These are phyloP conservation scores for Botryotinia globosa DNA, from an alignment of 2,329 filamentous ascomycete genomes.

Conservation along the genomic window DNA sequence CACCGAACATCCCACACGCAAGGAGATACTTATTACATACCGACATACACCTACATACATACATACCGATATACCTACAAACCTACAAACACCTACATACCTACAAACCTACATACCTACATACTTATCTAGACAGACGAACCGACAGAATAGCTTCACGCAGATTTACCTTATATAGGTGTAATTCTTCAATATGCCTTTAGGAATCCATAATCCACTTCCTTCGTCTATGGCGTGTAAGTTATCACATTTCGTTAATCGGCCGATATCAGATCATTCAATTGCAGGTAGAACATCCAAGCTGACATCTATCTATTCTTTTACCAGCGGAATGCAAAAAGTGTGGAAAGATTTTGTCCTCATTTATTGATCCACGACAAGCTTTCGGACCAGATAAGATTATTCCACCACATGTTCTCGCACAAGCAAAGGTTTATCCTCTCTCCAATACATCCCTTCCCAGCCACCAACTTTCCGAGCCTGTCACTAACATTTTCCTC, in stretches of 20 bases:
- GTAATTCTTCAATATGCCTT: constrained; percentile 35
- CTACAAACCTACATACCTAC: not conserved
- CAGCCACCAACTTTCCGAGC: not conserved
- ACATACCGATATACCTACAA: too few relatives aligned
- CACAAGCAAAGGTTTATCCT: constrained; percentile 75
- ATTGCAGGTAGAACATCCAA: not conserved
- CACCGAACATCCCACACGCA: not conserved
- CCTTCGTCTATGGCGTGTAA: constrained; percentile 67
- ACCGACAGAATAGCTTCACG: not conserved
- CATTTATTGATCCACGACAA: constrained; percentile 91
- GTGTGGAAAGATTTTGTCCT: constrained; percentile 90
- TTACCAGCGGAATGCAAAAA: constrained; percentile 89
- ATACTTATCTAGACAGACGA: not conserved
- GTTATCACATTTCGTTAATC: constrained; percentile 38
- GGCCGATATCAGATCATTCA: constrained; percentile 12
- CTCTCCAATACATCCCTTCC: not conserved
- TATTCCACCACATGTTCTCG: constrained; percentile 86
- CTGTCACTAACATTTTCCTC: constrained; percentile 19
- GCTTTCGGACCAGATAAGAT: constrained; percentile 95
- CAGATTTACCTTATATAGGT: not conserved
- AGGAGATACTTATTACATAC: not conserved
- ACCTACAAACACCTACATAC: not conserved
- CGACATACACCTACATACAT: too few relatives aligned
- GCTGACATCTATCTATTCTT: constrained; percentile 20
- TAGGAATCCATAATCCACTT: constrained; percentile 66